Conservation (phyloP, 352 stramenopile genomes). For the Globisporangium carolinianum region DNA sequence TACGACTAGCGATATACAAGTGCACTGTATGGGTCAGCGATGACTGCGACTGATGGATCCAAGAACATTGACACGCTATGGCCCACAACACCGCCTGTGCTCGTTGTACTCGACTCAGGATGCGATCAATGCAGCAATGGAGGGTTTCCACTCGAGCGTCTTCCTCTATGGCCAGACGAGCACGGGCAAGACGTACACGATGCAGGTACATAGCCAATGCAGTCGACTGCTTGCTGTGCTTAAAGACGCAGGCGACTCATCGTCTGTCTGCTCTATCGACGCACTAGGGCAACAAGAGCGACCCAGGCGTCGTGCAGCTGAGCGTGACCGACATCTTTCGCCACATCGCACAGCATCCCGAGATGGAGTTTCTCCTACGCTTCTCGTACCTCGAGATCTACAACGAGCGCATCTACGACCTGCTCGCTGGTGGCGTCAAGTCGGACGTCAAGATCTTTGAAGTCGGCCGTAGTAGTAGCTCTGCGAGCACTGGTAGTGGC, state of each 20-base stretch:
- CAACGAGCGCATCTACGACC: conserved; percentile 96
- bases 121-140: conserved; percentile 57
- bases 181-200: conserved; percentile 83
- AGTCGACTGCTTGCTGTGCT: no score
- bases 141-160: conserved; percentile 82
- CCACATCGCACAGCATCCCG: conserved; percentile 51
- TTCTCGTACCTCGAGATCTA: conserved; percentile 98
- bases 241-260: no score
- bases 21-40: no score
- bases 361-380: conserved; percentile 60
- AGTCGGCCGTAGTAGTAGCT: conserved; percentile 29
- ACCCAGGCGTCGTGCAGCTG: conserved; percentile 81
- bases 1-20: no score
- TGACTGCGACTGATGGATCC: no score
- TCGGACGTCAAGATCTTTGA: conserved; percentile 77
- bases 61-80: neutral
- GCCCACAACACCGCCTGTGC: no score
- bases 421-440: conserved; percentile 73
- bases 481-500: neutral
- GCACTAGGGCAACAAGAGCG: conserved; percentile 20
- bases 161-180: conserved; percentile 91
- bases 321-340: conserved; percentile 86
- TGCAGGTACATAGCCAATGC: conserved; percentile 32
- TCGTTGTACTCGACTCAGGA: conserved; percentile 17
- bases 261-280: no score